A percentile compares a stretch with the other conserved stretches of the same genome.
Evolutionary conservation across 2,329 filamentous ascomycete genomes (phyloP).

Genomic region (Colletotrichum sp.): DNA sequence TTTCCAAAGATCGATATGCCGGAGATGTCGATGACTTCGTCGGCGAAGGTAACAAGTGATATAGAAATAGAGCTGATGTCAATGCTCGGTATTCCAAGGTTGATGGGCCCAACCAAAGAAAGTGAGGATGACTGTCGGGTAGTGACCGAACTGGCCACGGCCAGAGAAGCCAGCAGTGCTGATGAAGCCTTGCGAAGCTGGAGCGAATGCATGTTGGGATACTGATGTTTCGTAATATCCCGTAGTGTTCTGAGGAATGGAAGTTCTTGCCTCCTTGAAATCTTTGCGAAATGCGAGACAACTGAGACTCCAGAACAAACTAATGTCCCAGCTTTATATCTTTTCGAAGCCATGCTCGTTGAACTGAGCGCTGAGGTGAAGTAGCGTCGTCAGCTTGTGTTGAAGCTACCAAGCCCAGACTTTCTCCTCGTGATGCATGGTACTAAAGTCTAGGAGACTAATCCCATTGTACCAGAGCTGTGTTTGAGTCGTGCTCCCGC

Average conservation of each 20-base stretch:
- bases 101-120: background rate
- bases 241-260: background rate
- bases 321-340: background rate
- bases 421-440: background rate
- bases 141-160: background rate
- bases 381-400: background rate
- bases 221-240: background rate
- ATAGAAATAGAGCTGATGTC: background rate
- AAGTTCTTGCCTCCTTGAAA: background rate
- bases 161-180: background rate
- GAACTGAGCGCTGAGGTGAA: background rate
- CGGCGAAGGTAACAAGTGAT: background rate
- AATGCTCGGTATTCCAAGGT: background rate
- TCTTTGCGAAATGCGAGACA: background rate
- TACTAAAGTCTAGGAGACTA: background rate
- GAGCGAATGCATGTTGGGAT: background rate
- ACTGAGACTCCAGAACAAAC: background rate
- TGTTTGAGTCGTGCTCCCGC: background rate
- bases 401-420: background rate
- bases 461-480: background rate
- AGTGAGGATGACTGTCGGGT: background rate
- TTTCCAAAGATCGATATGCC: background rate
- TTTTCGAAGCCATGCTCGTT: background rate
- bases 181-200: background rate
- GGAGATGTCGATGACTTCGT: background rate